Evolutionary conservation across 2,329 filamentous ascomycete species (phyloP).

Genomic region (Fusarium acutatum): DNA sequence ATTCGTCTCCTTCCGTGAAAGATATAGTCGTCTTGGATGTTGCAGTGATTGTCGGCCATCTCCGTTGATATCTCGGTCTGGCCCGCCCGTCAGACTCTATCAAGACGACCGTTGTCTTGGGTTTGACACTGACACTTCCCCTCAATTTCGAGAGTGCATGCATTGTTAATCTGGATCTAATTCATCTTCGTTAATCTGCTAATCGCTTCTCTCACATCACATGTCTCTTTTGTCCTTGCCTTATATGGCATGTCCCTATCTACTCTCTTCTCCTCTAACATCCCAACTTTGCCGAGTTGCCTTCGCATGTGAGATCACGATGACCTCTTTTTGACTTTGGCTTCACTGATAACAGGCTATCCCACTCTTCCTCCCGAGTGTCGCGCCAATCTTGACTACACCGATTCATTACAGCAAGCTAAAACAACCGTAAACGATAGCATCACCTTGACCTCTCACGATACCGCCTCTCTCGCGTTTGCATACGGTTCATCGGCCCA

Average conservation of each 20-base stretch:
- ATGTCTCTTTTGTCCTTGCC: not conserved
- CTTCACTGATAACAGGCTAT: not conserved
- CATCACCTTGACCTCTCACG: not conserved
- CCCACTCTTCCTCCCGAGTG: not conserved
- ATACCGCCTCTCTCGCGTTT: not conserved
- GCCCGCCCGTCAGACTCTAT: slow-evolving; percentile 6
- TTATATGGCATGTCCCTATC: not conserved
- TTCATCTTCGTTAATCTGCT: slow-evolving; percentile 2
- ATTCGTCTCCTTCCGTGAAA: slow-evolving; percentile 19
- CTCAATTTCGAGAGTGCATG: not conserved
- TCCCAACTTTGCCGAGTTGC: not conserved
- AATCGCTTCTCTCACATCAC: not conserved
- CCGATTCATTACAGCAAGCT: not conserved
- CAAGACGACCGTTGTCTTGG: slow-evolving; percentile 1
- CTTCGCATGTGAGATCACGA: not conserved
- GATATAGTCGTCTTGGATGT: not conserved
- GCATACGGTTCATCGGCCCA: not conserved
- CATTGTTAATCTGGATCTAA: not conserved
- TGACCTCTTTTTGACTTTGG: not conserved
- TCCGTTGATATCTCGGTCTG: slow-evolving; percentile 23
- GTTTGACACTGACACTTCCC: not conserved
- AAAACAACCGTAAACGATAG: not conserved
- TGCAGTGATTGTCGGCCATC: slow-evolving; percentile 5
- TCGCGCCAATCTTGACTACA: not conserved
- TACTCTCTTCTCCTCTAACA: not conserved